Evolutionary conservation across 1,284 basidiomycete species (phyloP), one percentile per base, ranked within the genome.

Genomic region (Austroboletus niveus): DNA sequence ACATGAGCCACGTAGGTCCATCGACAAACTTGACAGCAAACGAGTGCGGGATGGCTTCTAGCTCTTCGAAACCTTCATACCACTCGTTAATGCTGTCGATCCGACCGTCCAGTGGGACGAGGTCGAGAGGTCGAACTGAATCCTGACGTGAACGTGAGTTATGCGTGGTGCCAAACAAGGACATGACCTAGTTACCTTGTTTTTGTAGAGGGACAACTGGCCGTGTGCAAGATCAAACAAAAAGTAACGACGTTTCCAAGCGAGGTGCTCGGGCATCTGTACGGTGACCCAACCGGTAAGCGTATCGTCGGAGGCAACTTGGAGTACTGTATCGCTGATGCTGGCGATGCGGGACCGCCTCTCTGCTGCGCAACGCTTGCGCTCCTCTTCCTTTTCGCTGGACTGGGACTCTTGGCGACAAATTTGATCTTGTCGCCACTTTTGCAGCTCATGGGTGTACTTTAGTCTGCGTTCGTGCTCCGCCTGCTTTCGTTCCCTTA

Each of bases 51-150:
- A 89, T 83, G 4, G 85, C 77, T 63, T 84, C 78, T 24, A 89
- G 68, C 47, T 88, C 85, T 55, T 89, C 87, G 54, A 81, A 86
- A 2, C 87, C 87, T 51, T 89, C 83, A 51, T 79, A 74, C 78
- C 84, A 87, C 60, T 89, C 87, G 48, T 76, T 74, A 49, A 86
- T 61, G 9, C 68, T 76, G 40, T 69, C 67, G 8, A 85, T 64
- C 15, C 72, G 62, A 14, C 72, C 75, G 2, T 75, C 70, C 32
- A 88, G 64, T 8, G 75, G 63, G 17, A 85, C 53, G 30, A 76
- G 68, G 40, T 86, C 82, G 41, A 83, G 51, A 0, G 75, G 65
- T 48, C 72, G 72, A 12, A 69, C 65, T 17, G 71, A 66, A 50
- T 85, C 81, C 81, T 85, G 40, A n/a, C 4, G 30, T 0, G 2